Base-by-base conservation (phyloP, 1,139 yeast genomes). In the Kodamaea sp. region DNA sequence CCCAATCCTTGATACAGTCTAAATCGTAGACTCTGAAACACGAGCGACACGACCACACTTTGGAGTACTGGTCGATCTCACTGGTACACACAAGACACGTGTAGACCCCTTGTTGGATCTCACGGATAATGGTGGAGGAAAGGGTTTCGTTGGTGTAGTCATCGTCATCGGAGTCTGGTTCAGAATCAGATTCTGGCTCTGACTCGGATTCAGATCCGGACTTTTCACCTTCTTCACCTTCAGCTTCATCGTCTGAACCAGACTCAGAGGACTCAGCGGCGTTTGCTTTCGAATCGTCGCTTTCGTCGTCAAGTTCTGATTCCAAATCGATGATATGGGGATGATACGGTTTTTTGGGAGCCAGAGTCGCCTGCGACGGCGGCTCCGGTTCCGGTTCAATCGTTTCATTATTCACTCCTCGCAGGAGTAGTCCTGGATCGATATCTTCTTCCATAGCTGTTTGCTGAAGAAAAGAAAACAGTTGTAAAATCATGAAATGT, bases 11-110 rank as follows among this genome's bases (percentile, higher is more conserved):
- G 37, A 88, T 82, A 61, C 96, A 88, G 11, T 79, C 83, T 36
- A 85, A 64, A 55, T 88, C 96, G 55, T 85, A 88, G 1, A 85
- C 95, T 42, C 96, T 64, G 51, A 66, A 82, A 56, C 96, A 88
- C 32, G 66, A 66, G 11, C 61, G 59, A 56, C 96, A 88, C 4
- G 87, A 76, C 89, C 94, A 88, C 35, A 87, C 71, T 36, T 71
- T 63, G 24, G 88, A 80, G 8, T 66, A 59, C n/a, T 74, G 67
- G 41, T 82, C 89, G 41, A 88, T 74, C 47, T 86, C 95, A 23
- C 84, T 80, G 0, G 96, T 86, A 57, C 96, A 88, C 15, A 88
- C 88, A 55, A 88, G 68, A 59, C 96, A 88, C 1, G 78, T 70
- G 48, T 88, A 88, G 4, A 73, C 70, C 13, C 89, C 94, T 11